Evolutionary conservation across 805 yeast species (phyloP), one percentile per base, ranked within the genome.

Genomic region (Myxozyma neotropica): DNA sequence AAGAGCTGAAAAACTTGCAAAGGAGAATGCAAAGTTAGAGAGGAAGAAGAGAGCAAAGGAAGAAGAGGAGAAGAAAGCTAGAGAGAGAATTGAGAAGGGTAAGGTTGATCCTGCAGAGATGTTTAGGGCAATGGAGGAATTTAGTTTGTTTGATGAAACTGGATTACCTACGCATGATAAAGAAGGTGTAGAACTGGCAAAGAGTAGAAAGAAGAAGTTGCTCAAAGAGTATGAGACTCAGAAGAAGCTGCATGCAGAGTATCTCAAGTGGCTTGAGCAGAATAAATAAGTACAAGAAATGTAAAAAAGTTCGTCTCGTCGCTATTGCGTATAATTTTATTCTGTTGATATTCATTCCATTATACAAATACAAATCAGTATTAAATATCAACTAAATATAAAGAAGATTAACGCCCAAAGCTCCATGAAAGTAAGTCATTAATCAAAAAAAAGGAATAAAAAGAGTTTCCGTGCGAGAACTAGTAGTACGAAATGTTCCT

Each of bases 191-290:
- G 94, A 88, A 65, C 80, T 94, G 4, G 81, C 94, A 42, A 94
- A 94, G 77, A 88, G 96, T 72, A 83, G 86, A 76, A 78, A 78
- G 61, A 94, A 94, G 82, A 93, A 93, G 76, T 77, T 94, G 66
- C 74, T 77, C 63, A 94, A 94, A 76, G 86, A 80, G 70, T 84
- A 83, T 73, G 89, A 86, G 55, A 85, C 81, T 49, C 99, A 94
- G 73, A 85, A 85, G 71, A 91, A 91, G 78, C 79, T 92, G 38
- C 83, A 91, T 72, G 84, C 85, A 29, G 90, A 87, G 69, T 90
- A 82, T 58, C 46, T 59, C 36, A 48, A 55, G 27, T 64, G 54
- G 56, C 31, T 54, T 10, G 47, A 50, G 27, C 51, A 31, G 27
- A 31, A 19, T 15, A 31, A 47, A 23, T 47, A 38, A 35, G 36